phyloP scores from a whole-genome alignment of 2,329 filamentous ascomycete genomes.

The Fusarium sp. region DNA sequence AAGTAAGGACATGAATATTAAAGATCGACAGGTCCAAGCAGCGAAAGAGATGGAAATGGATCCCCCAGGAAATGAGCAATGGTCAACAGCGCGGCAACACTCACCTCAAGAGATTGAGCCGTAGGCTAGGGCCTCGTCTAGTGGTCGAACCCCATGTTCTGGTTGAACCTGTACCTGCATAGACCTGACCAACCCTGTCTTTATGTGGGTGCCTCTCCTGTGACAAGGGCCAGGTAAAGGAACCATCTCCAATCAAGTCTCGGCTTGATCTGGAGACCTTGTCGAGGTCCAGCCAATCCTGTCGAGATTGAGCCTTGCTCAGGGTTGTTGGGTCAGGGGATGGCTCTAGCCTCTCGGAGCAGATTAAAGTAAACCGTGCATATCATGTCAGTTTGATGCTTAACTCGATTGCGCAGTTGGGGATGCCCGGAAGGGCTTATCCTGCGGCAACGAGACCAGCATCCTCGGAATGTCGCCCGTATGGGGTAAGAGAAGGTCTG shows the following conservation, averaged over 20 bases:
- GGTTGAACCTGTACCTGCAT: conserved; percentile 30
- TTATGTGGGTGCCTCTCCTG: conserved; percentile 30
- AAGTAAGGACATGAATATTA: conserved; percentile 33
- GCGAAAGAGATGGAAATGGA: conserved; percentile 37
- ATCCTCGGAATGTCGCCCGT: conserved; percentile 26
- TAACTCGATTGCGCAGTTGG: conserved; percentile 10
- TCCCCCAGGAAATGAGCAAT: conserved; percentile 43
- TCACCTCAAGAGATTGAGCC: conserved; percentile 37
- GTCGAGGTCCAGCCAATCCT: conserved; percentile 36
- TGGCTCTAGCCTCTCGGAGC: conserved; percentile 15
- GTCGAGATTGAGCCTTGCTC: conserved; percentile 26
- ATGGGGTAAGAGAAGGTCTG: conserved; percentile 25
- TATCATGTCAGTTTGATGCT: conserved; percentile 29
- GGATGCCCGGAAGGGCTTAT: conserved; percentile 13
- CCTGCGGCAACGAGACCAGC: conserved; percentile 21
- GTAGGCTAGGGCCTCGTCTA: conserved; percentile 33
- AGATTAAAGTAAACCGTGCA: conserved; percentile 32
- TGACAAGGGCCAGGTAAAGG: conserved; percentile 36
- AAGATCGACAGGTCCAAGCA: conserved; percentile 40
- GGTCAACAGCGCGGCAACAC: conserved; percentile 34
- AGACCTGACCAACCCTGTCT: conserved; percentile 24
- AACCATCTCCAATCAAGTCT: conserved; percentile 42
- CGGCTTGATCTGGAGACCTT: conserved; percentile 37
- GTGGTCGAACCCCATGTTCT: conserved; percentile 18
- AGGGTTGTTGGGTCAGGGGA: conserved; percentile 27